Evolutionary conservation across 768 basidiomycete genomes (phyloP).

Genomic region (Mycena indigotica): DNA sequence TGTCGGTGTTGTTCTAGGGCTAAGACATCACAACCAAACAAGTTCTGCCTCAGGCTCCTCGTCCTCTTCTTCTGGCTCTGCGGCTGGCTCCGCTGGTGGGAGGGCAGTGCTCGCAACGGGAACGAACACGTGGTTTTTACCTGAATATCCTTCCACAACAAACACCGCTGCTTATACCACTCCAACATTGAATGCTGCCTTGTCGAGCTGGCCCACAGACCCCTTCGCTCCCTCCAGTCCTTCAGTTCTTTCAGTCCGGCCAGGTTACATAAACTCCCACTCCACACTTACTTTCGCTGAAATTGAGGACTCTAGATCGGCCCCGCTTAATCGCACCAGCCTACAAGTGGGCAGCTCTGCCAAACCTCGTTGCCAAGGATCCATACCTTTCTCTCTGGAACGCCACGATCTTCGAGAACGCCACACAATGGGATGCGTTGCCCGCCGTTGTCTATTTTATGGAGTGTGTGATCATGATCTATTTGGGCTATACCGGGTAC

Average conservation of each 20-base stretch:
- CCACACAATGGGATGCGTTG: constrained; percentile 65
- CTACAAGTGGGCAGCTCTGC: constrained; percentile 89
- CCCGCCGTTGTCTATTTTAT: constrained; percentile 69
- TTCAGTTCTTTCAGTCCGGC: constrained; percentile 51
- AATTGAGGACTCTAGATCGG: constrained; percentile 51
- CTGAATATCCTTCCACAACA: constrained; percentile 89
- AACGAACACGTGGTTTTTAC: constrained; percentile 79
- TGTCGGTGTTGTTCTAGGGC: constrained; percentile 74
- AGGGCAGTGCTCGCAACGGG: constrained; percentile 62
- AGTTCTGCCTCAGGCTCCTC: constrained; percentile 41
- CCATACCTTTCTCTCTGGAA: constrained; percentile 91
- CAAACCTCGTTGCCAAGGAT: constrained; percentile 74
- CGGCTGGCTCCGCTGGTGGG: constrained; percentile 57
- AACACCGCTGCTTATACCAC: constrained; percentile 69
- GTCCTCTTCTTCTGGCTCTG: constrained; percentile 49
- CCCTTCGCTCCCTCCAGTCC: constrained; percentile 70
- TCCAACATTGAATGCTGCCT: constrained; percentile 67
- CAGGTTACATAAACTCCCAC: not conserved
- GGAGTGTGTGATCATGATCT: constrained; percentile 45
- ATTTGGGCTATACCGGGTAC: not conserved
- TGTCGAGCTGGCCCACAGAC: constrained; percentile 78
- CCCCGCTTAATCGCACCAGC: constrained; percentile 89
- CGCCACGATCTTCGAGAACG: constrained; percentile 86
- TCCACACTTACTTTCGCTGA: not conserved
- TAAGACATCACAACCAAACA: constrained; percentile 49